These are phyloP conservation scores for Rhipidocladum racemiflorum DNA, from an alignment of 176 grass and related monocot species.

Conservation along the genomic window DNA sequence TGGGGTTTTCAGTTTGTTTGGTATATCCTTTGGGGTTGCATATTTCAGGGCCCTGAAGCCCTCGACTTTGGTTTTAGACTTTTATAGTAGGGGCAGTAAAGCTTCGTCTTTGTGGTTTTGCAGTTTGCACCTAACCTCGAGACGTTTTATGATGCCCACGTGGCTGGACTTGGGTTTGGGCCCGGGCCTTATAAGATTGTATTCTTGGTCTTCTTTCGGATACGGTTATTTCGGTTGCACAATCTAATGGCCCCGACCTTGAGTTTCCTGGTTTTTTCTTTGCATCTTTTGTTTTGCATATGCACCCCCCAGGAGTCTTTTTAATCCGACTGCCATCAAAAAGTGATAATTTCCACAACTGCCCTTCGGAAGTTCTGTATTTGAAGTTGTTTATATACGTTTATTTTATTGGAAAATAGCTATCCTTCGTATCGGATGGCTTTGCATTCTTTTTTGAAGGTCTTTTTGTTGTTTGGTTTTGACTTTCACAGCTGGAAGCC, in stretches of 20 bases:
- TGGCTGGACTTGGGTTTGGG: constrained; percentile 13
- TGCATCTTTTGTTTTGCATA: constrained; percentile 35
- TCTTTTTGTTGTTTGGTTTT: constrained; percentile 33
- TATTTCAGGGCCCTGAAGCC: constrained; percentile 1
- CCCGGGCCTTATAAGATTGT: constrained; percentile 4
- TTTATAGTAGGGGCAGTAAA: neutral
- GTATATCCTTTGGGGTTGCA: constrained; percentile 20
- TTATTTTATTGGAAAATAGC: neutral
- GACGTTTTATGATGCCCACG: constrained; percentile 22
- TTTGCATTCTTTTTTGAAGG: neutral
- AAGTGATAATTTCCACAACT: constrained; percentile 13
- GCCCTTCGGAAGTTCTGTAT: constrained; percentile 30
- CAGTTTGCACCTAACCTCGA: constrained; percentile 17
- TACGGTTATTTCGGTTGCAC: constrained; percentile 27
- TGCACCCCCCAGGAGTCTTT: constrained; percentile 25
- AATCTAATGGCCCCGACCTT: constrained; percentile 22
- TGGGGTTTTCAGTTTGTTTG: neutral
- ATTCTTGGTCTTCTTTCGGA: constrained; percentile 33
- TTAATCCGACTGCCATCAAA: neutral
- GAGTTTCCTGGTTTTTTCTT: constrained; percentile 35
- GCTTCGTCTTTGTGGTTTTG: neutral
- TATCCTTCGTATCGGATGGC: neutral
- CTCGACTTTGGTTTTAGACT: neutral
- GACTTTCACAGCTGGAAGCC: constrained; percentile 7
- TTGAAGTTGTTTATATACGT: constrained; percentile 7